phyloP scores from a whole-genome alignment of 345 rosid genomes.

The Lumnitzera racemosa region DNA sequence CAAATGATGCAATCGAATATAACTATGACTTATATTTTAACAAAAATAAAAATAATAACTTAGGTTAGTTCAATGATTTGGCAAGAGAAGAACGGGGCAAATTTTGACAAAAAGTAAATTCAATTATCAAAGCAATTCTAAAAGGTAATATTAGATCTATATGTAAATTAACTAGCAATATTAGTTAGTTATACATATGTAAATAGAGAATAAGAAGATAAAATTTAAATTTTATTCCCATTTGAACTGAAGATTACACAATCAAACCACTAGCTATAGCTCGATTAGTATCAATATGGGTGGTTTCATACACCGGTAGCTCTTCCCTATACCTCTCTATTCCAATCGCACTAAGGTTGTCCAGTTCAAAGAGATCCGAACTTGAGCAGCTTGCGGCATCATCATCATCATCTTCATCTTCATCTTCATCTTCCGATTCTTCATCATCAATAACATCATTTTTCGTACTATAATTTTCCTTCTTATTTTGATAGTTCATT shows the following conservation, averaged over 20 bases:
- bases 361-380: constrained; percentile 87
- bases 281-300: constrained; percentile 63
- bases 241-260: constrained; percentile 35
- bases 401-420: constrained; percentile 37
- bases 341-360: constrained; percentile 66
- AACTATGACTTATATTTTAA: too few species aligned
- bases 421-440: constrained; percentile 32
- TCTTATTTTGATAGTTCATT: constrained; percentile 49
- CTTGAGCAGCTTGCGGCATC: constrained; percentile 73
- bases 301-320: constrained; percentile 87
- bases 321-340: constrained; percentile 66
- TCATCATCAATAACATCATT: constrained; percentile 25
- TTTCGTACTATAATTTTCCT: constrained; percentile 9
- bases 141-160: too few species aligned
- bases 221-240: constrained; percentile 25
- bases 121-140: too few species aligned
- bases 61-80: too few species aligned
- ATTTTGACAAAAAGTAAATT: too few species aligned
- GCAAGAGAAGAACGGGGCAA: too few species aligned
- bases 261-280: constrained; percentile 59
- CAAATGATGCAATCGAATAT: too few species aligned
- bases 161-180: too few species aligned
- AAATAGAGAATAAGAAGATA: constrained; percentile 8
- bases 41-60: too few species aligned
- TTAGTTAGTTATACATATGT: neutral